Base-by-base conservation (phyloP, 164 flowering plant genomes). In the Santalum album region DNA sequence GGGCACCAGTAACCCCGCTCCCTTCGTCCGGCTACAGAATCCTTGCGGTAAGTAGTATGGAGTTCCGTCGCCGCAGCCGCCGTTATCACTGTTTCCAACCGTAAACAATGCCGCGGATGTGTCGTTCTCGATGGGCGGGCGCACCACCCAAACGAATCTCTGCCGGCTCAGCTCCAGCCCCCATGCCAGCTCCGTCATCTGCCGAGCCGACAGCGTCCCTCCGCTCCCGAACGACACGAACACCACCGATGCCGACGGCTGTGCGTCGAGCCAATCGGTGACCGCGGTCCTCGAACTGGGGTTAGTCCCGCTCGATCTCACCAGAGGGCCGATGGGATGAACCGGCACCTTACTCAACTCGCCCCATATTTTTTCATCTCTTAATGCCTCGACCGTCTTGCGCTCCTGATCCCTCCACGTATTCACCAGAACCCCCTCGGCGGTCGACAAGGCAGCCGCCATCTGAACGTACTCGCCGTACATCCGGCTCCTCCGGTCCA, bases 201-300 rank as follows among this genome's bases (percentile, higher is more conserved):
- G 81, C 36, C 60, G 64, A 1, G 49, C 22, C 14, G 74, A 32
- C 24, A 78, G 48, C 1, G 77, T 70, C 24, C 83, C 81, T 2
- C 78, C 79, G n/a, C 83, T 78, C 0, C 87, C 87, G 6, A 76
- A 59, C 0, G 80, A 51, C 1, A 78, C 68, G 27, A 47, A 75
- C 0, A 81, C 52, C 15, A 81, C 87, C 0, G 84, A 81, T 0
- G 55, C 62, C 15, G 56, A 10, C 15, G 71, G 74, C 44, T 78
- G 84, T 29, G 25, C 24, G 59, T 78, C 72, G 11, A 83, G 67
- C 90, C 86, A 83, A 16, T 27, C 25, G 17, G 76, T 7, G 15
- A 58, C 53, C 53, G 66, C 64, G 22, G 18, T 6, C 20, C 11
- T 15, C 53, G 19, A 16, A 21, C 2, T 35, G 7, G 26, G 0